Evolutionary conservation across 2,329 filamentous ascomycete species (phyloP).

Genomic region (Didymella arachidicola): DNA sequence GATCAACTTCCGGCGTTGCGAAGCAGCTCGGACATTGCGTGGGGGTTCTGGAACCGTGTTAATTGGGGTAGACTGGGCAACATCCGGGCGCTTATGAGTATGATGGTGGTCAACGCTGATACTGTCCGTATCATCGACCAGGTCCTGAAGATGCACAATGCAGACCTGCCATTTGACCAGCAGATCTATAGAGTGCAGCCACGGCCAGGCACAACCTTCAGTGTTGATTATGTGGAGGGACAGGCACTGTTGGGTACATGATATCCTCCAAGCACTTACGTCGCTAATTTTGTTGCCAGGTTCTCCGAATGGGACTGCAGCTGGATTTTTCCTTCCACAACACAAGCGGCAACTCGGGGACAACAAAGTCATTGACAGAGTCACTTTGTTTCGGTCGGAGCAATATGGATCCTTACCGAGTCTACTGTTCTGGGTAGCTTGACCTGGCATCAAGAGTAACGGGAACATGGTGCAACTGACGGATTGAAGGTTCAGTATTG

Average conservation of each 20-base stretch:
- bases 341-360: slow-evolving; percentile 21
- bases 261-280: not conserved
- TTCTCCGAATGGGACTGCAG: slow-evolving; percentile 15
- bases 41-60: slow-evolving; percentile 23
- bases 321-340: slow-evolving; percentile 23
- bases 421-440: slow-evolving; percentile 6
- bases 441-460: too few relatives aligned
- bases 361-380: slow-evolving; percentile 10
- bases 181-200: slow-evolving; percentile 3
- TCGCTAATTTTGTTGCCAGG: slow-evolving; percentile 1
- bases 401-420: slow-evolving; percentile 1
- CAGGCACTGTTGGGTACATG: slow-evolving; percentile 17
- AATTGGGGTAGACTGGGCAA: slow-evolving; percentile 11
- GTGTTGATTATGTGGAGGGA: slow-evolving; percentile 5
- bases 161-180: not conserved
- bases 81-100: slow-evolving; percentile 23
- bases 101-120: slow-evolving; percentile 14
- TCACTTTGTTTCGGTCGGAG: slow-evolving; percentile 22
- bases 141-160: slow-evolving; percentile 10
- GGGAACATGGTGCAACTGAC: too few relatives aligned
- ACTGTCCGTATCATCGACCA: slow-evolving; percentile 19
- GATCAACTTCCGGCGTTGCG: slow-evolving; percentile 26
- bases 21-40: slow-evolving; percentile 28
- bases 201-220: slow-evolving; percentile 18
- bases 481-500: too few relatives aligned